phyloP scores from a whole-genome alignment of 176 grass and related monocot species.

The Miscanthus lutarioriparius region DNA sequence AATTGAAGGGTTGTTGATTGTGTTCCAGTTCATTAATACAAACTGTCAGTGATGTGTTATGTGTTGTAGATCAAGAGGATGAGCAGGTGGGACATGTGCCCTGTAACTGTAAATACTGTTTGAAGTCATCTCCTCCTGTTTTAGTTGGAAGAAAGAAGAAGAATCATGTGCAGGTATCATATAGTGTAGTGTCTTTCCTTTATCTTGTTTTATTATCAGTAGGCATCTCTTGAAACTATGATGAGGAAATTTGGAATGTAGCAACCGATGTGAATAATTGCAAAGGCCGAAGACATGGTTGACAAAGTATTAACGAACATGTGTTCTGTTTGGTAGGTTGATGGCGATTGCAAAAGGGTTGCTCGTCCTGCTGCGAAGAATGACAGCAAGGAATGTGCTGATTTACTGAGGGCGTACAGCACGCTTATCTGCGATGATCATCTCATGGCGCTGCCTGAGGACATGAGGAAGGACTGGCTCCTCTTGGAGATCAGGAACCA shows the following conservation, averaged over 20 bases:
- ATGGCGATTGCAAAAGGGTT: not conserved
- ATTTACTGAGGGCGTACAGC: constrained; percentile 1
- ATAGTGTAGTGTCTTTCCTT: not conserved
- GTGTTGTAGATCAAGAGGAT: not conserved
- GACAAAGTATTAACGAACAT: too few species aligned
- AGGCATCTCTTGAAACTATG: not conserved
- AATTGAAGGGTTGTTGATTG: not conserved
- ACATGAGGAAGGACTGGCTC: too few species aligned
- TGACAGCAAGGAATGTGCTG: not conserved
- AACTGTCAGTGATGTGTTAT: not conserved
- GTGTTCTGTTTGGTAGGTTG: too few species aligned
- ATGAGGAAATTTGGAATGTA: constrained; percentile 16
- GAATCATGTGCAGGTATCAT: constrained; percentile 28
- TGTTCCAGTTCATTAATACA: not conserved
- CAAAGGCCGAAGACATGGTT: not conserved
- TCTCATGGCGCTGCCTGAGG: too few species aligned
- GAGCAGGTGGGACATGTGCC: not conserved
- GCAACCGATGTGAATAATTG: not conserved
- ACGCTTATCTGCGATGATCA: not conserved
- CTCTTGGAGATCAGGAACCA: constrained; percentile 16
- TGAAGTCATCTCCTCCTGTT: not conserved
- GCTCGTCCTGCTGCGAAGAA: not conserved
- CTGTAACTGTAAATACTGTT: not conserved
- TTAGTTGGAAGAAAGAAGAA: not conserved
- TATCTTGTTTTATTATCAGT: not conserved